These are phyloP conservation scores for Annona cherimola DNA, from an alignment of 164 flowering plant genomes.

Conservation along the genomic window DNA sequence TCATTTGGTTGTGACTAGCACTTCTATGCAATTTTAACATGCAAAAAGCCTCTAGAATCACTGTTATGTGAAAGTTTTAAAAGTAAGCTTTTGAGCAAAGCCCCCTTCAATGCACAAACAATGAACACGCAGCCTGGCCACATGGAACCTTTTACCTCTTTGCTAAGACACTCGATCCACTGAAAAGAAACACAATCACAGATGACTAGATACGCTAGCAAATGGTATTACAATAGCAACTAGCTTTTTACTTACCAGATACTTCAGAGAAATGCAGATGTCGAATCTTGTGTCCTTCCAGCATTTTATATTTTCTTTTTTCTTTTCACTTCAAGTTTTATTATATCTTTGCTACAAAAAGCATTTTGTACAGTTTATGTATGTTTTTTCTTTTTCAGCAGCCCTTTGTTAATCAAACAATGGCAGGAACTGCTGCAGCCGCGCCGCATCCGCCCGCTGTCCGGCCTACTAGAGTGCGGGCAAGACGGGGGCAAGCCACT, in stretches of 20 bases:
- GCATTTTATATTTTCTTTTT: no score
- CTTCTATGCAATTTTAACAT: no score
- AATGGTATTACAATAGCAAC: background rate
- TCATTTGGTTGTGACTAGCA: no score
- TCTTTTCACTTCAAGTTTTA: background rate
- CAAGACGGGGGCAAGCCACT: slow-evolving; percentile 47
- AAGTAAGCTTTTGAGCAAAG: no score
- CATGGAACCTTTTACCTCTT: background rate
- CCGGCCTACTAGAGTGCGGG: slow-evolving; percentile 40
- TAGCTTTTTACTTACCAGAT: background rate
- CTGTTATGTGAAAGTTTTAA: no score
- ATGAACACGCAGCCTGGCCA: background rate
- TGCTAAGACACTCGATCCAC: background rate
- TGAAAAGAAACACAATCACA: background rate
- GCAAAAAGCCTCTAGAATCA: no score
- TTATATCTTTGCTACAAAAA: background rate
- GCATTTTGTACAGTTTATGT: background rate
- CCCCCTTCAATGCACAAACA: background rate
- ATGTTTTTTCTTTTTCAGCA: slow-evolving; percentile 15
- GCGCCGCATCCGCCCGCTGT: slow-evolving; percentile 74
- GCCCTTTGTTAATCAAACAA: slow-evolving; percentile 73
- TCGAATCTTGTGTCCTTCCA: background rate
- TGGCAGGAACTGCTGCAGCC: slow-evolving; percentile 38
- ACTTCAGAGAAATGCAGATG: background rate
- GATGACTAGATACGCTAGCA: background rate